Evolutionary conservation across 164 flowering plant genomes (phyloP).

Genomic region (Vitis cinerea): DNA sequence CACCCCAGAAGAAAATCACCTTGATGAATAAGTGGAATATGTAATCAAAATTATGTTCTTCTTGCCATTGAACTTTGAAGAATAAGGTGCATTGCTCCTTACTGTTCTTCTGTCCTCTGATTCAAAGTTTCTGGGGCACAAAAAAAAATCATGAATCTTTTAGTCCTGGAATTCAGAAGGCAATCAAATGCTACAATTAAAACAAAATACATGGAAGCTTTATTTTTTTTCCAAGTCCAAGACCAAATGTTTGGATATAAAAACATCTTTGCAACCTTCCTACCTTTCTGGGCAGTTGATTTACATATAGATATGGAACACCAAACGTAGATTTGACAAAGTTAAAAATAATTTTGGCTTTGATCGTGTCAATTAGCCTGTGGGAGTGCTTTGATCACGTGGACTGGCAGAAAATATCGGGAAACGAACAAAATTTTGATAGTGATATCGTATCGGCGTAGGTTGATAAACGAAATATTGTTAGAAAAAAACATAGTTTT

Average conservation of each 20-base stretch:
- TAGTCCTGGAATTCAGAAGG: neutral
- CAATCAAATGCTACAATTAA: neutral
- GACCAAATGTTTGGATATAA: neutral
- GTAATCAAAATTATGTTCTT: slow-evolving; percentile 15
- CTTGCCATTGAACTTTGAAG: slow-evolving; percentile 17
- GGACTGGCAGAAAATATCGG: too few species aligned
- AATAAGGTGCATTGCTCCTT: neutral
- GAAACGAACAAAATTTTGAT: too few species aligned
- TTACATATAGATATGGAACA: too few species aligned
- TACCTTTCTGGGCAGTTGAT: too few species aligned
- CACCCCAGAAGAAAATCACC: slow-evolving; percentile 17
- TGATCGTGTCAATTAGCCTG: too few species aligned
- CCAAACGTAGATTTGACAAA: too few species aligned
- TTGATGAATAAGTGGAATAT: slow-evolving; percentile 11
- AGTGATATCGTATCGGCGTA: too few species aligned
- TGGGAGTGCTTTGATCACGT: too few species aligned
- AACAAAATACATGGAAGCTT: neutral
- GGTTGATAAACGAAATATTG: too few species aligned
- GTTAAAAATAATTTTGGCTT: too few species aligned
- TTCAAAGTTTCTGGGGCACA: slow-evolving; percentile 23
- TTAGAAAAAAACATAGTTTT: too few species aligned
- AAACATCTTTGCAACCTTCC: neutral
- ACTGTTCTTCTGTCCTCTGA: slow-evolving; percentile 11
- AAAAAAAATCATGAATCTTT: neutral
- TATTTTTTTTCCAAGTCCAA: neutral